Evolutionary conservation across 2,329 filamentous ascomycete genomes (phyloP).

Genomic region (Phialophora expanda): DNA sequence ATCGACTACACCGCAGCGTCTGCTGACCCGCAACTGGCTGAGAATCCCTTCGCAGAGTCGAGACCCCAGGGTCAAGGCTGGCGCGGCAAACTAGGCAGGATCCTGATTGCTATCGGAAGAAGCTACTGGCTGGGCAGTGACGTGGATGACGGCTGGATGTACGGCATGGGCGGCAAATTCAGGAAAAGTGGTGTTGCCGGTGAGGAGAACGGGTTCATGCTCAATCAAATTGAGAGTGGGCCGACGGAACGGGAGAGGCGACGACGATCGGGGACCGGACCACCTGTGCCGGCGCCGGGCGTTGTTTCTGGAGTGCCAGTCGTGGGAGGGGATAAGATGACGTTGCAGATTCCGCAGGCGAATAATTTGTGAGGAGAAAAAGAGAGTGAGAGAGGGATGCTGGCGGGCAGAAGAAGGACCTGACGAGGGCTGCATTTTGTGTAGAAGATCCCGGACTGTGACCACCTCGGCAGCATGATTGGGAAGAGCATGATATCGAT

Average conservation of each 20-base stretch:
- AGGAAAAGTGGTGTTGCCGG: constrained; percentile 40
- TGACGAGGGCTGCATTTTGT: not conserved
- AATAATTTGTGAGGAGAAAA: not conserved
- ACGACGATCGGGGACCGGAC: constrained; percentile 66
- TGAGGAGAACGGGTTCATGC: constrained; percentile 52
- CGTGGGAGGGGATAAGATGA: constrained; percentile 30
- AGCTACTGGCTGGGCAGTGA: constrained; percentile 79
- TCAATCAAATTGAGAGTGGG: constrained; percentile 51
- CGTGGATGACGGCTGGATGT: constrained; percentile 52
- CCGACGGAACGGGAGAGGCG: constrained; percentile 63
- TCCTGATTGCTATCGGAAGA: constrained; percentile 74
- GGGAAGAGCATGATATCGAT: not conserved
- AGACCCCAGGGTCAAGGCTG: constrained; percentile 79
- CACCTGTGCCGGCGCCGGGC: constrained; percentile 42
- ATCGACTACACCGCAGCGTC: constrained; percentile 52
- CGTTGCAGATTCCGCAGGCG: constrained; percentile 32
- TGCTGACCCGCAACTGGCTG: constrained; percentile 53
- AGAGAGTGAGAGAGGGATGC: not conserved
- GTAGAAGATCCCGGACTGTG: not conserved
- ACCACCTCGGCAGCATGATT: not conserved
- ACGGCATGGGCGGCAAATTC: constrained; percentile 62
- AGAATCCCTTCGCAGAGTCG: constrained; percentile 72
- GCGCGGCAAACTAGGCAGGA: constrained; percentile 76
- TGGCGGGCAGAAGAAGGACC: not conserved
- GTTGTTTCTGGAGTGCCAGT: constrained; percentile 16